Conservation (phyloP, 257 asterid genomes). For the Salvia rosmarinus region DNA sequence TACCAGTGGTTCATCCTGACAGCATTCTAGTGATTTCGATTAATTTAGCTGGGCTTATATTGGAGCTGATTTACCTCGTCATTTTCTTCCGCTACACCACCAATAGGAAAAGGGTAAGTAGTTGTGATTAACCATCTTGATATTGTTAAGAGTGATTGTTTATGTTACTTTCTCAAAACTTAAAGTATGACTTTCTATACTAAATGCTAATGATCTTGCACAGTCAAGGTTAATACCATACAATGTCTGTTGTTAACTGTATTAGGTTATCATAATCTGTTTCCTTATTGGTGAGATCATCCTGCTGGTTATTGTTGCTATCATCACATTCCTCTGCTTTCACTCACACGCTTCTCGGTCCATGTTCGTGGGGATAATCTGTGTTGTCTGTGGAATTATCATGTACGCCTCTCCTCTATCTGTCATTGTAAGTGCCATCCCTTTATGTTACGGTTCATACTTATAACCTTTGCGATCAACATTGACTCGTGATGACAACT, state of each 20-base stretch:
- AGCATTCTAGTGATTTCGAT: conserved; percentile 55
- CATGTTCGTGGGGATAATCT: conserved; percentile 56
- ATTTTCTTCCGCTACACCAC: conserved; percentile 49
- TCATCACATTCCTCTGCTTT: conserved; percentile 42
- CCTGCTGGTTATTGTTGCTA: conserved; percentile 33
- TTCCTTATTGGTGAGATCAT: conserved; percentile 35
- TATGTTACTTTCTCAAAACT: background rate
- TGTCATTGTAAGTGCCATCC: conserved; percentile 32
- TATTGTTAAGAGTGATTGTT: background rate
- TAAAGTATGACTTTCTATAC: too few relatives aligned
- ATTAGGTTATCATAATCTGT: background rate
- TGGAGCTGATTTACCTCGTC: conserved; percentile 50
- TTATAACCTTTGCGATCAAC: background rate
- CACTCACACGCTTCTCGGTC: conserved; percentile 49
- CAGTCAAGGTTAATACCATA: too few relatives aligned
- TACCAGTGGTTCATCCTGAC: conserved; percentile 67
- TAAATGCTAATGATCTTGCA: background rate
- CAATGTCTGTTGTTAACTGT: too few relatives aligned
- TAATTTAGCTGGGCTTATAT: conserved; percentile 50
- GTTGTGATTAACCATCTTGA: conserved; percentile 18
- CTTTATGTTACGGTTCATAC: background rate
- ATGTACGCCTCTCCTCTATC: conserved; percentile 74
- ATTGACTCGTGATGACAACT: background rate
- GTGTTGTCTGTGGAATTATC: conserved; percentile 54
- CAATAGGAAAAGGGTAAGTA: conserved; percentile 44